Conservation (phyloP, 1,284 basidiomycete genomes). For the Sporisorium sorghi region DNA sequence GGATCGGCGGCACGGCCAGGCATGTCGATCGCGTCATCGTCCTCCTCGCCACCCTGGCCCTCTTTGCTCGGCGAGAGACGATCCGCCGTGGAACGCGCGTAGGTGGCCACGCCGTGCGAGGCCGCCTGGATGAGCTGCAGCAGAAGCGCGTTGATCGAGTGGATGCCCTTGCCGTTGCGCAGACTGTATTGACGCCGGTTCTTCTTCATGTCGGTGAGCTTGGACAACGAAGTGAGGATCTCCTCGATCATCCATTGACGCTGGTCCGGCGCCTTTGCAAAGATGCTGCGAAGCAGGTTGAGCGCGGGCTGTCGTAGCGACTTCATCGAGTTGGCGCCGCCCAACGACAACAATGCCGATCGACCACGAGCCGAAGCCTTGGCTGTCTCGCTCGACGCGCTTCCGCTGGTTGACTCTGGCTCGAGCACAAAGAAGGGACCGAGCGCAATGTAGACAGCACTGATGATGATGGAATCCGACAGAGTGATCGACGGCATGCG, state of each 20-base stretch:
- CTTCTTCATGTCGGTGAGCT: conserved; percentile 86
- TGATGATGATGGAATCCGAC: conserved; percentile 75
- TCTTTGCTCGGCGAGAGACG: conserved; percentile 32
- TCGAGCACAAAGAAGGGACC: conserved; percentile 86
- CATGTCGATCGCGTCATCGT: conserved; percentile 2
- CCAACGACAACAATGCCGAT: conserved; percentile 45
- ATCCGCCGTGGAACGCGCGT: conserved; percentile 32
- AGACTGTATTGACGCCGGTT: conserved; percentile 79
- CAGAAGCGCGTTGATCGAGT: conserved; percentile 89
- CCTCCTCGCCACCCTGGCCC: conserved; percentile 7
- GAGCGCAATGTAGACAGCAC: conserved; percentile 88
- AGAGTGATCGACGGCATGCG: conserved; percentile 71
- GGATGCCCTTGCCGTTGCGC: conserved; percentile 77
- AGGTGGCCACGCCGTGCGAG: conserved; percentile 65
- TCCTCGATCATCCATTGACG: conserved; percentile 96
- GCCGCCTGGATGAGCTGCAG: conserved; percentile 93
- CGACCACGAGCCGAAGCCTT: conserved; percentile 38
- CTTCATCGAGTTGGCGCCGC: conserved; percentile 74
- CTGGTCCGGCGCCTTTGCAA: conserved; percentile 88
- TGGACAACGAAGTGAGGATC: conserved; percentile 87
- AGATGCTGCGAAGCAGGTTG: conserved; percentile 82
- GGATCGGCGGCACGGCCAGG: conserved; percentile 13
- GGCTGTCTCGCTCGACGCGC: conserved; percentile 33
- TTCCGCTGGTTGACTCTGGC: conserved; percentile 71
- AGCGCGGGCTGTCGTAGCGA: conserved; percentile 84